Evolutionary conservation across 1,284 basidiomycete genomes (phyloP).

Genomic region (Pyrrhoderma lamaoense): DNA sequence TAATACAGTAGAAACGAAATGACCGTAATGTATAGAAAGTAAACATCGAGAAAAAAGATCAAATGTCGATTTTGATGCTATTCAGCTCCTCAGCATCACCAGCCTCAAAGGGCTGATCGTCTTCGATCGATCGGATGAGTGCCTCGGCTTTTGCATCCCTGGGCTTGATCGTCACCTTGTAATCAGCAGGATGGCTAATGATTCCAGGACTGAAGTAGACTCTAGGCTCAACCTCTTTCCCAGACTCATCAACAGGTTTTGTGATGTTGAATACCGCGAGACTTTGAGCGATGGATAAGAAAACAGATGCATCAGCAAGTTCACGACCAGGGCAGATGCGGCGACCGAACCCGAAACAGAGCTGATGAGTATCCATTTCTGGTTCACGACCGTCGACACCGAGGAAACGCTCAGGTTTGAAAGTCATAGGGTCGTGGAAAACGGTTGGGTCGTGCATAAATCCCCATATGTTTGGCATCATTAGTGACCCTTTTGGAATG

Average conservation of each 20-base stretch:
- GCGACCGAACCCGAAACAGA: slow-evolving; percentile 17
- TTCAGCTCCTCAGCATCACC: slow-evolving; percentile 9
- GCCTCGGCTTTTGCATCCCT: slow-evolving; percentile 12
- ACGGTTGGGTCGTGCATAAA: slow-evolving; percentile 16
- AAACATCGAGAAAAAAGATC: background rate
- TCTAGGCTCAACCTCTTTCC: slow-evolving; percentile 19
- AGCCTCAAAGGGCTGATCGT: slow-evolving; percentile 12
- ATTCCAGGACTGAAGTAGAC: slow-evolving; percentile 19
- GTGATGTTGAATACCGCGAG: slow-evolving; percentile 22
- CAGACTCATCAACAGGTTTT: slow-evolving; percentile 16
- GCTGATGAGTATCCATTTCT: slow-evolving; percentile 9
- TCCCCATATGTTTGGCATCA: slow-evolving; percentile 17
- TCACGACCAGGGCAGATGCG: slow-evolving; percentile 17
- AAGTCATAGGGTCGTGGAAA: slow-evolving; percentile 17
- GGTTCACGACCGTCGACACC: slow-evolving; percentile 13
- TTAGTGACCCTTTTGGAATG: slow-evolving; percentile 18
- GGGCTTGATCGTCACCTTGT: slow-evolving; percentile 6
- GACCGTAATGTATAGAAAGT: background rate
- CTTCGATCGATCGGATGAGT: slow-evolving; percentile 15
- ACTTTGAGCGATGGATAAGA: slow-evolving; percentile 19
- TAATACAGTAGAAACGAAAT: background rate
- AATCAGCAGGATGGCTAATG: slow-evolving; percentile 17
- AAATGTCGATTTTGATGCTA: slow-evolving; percentile 4
- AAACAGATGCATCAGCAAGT: slow-evolving; percentile 20
- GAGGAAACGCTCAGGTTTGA: slow-evolving; percentile 20